These are phyloP conservation scores for Bathelium albidoporum DNA, from an alignment of 495 filamentous ascomycete genomes.

Conservation along the genomic window DNA sequence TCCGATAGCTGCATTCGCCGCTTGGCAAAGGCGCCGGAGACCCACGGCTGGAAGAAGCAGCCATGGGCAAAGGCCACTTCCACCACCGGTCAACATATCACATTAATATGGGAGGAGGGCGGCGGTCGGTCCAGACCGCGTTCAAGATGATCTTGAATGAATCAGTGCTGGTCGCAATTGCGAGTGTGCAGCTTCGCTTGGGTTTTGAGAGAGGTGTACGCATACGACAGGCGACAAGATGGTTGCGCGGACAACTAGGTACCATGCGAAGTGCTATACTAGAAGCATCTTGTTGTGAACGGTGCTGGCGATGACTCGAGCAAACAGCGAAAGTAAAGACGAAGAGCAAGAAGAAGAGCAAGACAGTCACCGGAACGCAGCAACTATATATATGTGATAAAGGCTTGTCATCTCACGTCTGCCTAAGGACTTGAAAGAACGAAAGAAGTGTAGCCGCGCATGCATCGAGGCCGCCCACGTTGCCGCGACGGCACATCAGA, in stretches of 20 bases:
- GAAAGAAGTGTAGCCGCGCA: not conserved
- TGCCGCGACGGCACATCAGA: not conserved
- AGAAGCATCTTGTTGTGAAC: not conserved
- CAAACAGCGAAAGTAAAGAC: too few relatives aligned
- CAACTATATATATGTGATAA: not conserved
- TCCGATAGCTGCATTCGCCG: conserved; percentile 55
- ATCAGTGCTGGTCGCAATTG: not conserved
- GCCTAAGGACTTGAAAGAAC: not conserved
- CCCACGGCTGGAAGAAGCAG: conserved; percentile 4
- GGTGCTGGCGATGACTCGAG: not conserved
- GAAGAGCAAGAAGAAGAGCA: too few relatives aligned
- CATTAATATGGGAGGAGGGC: not conserved
- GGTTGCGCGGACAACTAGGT: not conserved
- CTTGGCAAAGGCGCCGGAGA: conserved; percentile 16
- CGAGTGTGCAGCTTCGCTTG: not conserved
- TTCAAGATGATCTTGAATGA: not conserved
- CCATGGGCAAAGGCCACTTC: conserved; percentile 7
- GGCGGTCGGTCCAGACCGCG: not conserved
- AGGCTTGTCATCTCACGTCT: not conserved
- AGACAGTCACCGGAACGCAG: not conserved
- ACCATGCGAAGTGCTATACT: not conserved
- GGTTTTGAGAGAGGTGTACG: not conserved
- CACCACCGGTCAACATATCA: conserved; percentile 1
- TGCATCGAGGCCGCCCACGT: conserved; percentile 1
- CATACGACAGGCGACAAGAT: not conserved